Evolutionary conservation across 306 rosid species (phyloP).

Genomic region (Vigna mungo): DNA sequence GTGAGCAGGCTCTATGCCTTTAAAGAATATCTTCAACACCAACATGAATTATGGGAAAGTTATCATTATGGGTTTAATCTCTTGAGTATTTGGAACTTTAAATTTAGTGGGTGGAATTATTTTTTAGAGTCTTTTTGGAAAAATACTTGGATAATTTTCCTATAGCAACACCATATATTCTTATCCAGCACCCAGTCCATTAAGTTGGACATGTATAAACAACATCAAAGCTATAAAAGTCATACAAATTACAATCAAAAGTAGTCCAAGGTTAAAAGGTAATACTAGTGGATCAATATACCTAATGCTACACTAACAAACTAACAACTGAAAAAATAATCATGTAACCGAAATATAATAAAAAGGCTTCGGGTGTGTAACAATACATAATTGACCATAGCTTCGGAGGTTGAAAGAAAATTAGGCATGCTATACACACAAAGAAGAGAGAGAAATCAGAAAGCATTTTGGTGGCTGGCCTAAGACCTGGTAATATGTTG

Average conservation of each 20-base stretch:
- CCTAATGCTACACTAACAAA: slow-evolving; percentile 2
- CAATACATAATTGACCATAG: neutral
- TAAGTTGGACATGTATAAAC: neutral
- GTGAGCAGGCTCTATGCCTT: too few relatives aligned
- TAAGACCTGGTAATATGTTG: neutral
- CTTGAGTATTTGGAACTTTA: neutral
- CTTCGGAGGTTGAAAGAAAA: slow-evolving; percentile 9
- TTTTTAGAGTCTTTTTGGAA: too few relatives aligned
- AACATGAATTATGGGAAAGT: neutral
- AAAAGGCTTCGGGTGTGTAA: neutral
- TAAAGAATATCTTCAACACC: too few relatives aligned
- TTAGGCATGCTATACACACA: neutral
- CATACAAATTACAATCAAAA: neutral
- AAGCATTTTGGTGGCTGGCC: neutral
- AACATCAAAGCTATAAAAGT: slow-evolving; percentile 9
- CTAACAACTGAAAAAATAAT: neutral
- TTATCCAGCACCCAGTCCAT: neutral
- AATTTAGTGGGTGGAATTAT: too few relatives aligned
- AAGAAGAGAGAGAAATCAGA: neutral
- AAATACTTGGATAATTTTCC: too few relatives aligned
- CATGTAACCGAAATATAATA: neutral
- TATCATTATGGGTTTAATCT: neutral
- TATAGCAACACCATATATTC: neutral
- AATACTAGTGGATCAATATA: neutral
- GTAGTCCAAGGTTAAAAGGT: neutral